Base-by-base conservation (phyloP, 1,284 basidiomycete genomes). In the Tranzscheliella williamsii region DNA sequence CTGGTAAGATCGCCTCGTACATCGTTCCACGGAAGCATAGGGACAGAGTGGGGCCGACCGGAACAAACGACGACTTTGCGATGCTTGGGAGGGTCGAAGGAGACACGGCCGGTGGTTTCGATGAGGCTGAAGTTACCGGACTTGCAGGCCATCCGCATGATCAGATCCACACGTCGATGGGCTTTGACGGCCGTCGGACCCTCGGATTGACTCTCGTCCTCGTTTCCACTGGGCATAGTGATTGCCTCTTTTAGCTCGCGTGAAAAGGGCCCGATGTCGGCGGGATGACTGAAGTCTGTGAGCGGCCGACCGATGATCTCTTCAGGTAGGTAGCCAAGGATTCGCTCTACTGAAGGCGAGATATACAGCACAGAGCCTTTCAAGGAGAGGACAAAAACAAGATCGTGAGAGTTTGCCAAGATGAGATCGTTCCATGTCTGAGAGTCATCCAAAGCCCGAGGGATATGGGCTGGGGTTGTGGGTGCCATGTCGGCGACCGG, bases 331-430 rank as follows among this genome's bases (percentile, higher is more conserved):
- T 60, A 73, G 27, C 72, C 73, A 4, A 73, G 63, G 15, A 74
- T 54, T 13, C 63, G 56, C 38, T 71, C 51, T 7, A 67, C 63
- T 1, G 67, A 71, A 1, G 66, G 90, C 0, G 91, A 89, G 48
- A 91, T 89, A 76, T 95, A 97, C 36, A 93, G 84, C 78, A 96
- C 91, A 12, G 84, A 84, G 18, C 93, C 93, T 72, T 95, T 64
- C 40, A 64, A 85, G 4, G 89, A 92, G 23, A 96, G 82, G 22
- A 95, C 91, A 74, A 90, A 87, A 22, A 64, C 54, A n/a, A 64
- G 54, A 32, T 64, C 61, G 38, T 64, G 61, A 20, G 61, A 64
- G 42, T 64, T 57, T 38, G 43, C 24, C 1, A 64, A 41, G 11
- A 64, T 34, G 9, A 47, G 42, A 17, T 64, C 61, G 21, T 22